Evolutionary conservation across 805 yeast species (phyloP), one percentile per base, ranked within the genome.

Genomic region (Saccharomycopsis javanensis): DNA sequence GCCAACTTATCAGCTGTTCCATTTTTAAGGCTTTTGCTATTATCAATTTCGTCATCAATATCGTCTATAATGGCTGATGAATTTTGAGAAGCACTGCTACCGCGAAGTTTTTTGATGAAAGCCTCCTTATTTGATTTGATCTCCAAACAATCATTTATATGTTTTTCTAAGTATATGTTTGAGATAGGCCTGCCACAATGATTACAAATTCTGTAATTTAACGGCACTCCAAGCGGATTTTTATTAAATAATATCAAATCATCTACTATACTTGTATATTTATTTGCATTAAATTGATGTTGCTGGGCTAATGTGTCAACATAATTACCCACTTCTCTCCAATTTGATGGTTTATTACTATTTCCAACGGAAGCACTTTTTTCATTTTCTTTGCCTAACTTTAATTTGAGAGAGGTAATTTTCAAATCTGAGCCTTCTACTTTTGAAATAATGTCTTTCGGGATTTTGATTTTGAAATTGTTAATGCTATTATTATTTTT

Each of bases 201-300:
- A 54, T 75, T 77, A 64, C 83, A 79, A 52, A 76, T 72, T 42
- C 79, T 66, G 60, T 78, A 79, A 31, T 71, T 70, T 4, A 76
- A 51, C 0, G 75, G 72, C 11, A 68, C 67, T 13, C 64, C 64
- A 23, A 79, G 65, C 3, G 80, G 79, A 52, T 68, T 68, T 5
- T 59, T 59, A 7, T 61, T 56, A 10, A 60, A 58, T 4, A 65
- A 45, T 25, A 56, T 46, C 18, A 57, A 54, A 28, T 54, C 48
- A 6, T 53, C 48, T 5, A 16, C 28, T 16, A 56, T 54, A 34
- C 48, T 54, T 10, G 54, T 56, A 13, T 20, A 30, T n/a, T 25
- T n/a, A 46, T 23, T 50, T 27, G 27, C 15, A 10, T 33, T 33
- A 25, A 16, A 23, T 20, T 42, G 28, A 5, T 34, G 31, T 30